Conservation (phyloP, 148 eudicot genomes). For the Heliamphora exappendiculata region DNA sequence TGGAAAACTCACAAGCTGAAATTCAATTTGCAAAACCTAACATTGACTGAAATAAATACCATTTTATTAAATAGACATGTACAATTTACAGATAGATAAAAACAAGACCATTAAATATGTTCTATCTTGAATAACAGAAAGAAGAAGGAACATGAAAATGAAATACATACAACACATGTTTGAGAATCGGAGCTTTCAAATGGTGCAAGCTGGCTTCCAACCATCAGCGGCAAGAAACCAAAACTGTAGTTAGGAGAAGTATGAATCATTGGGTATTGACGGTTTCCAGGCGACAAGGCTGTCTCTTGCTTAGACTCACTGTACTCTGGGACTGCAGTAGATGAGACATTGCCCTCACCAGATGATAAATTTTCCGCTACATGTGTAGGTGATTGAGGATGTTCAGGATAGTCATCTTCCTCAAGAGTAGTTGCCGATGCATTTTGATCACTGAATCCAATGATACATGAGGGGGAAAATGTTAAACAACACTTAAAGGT, state of each 20-base stretch:
- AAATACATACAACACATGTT: conserved; percentile 54
- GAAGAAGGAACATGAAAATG: not conserved
- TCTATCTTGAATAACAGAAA: not conserved
- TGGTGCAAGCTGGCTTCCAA: conserved; percentile 46
- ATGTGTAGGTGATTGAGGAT: conserved; percentile 35
- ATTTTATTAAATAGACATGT: conserved; percentile 4
- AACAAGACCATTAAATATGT: not conserved
- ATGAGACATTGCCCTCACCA: conserved; percentile 35
- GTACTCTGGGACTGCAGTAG: conserved; percentile 31
- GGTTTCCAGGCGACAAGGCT: conserved; percentile 26
- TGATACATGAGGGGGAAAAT: not conserved
- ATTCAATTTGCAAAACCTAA: not conserved
- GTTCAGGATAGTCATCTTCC: conserved; percentile 42
- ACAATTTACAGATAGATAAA: not conserved
- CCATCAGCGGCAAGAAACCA: conserved; percentile 53
- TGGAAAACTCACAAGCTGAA: not conserved
- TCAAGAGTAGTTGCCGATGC: conserved; percentile 31
- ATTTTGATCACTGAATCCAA: conserved; percentile 40
- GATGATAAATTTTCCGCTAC: conserved; percentile 35
- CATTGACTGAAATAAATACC: not conserved
- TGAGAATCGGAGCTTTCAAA: conserved; percentile 62
- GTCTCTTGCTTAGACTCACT: conserved; percentile 52
- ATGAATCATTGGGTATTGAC: conserved; percentile 40
- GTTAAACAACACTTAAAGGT: not conserved
- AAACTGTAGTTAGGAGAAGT: conserved; percentile 45